A percentile compares a stretch with the other conserved stretches of the same genome.
Conservation (phyloP, 148 eudicot species). For the Drosera capensis region DNA sequence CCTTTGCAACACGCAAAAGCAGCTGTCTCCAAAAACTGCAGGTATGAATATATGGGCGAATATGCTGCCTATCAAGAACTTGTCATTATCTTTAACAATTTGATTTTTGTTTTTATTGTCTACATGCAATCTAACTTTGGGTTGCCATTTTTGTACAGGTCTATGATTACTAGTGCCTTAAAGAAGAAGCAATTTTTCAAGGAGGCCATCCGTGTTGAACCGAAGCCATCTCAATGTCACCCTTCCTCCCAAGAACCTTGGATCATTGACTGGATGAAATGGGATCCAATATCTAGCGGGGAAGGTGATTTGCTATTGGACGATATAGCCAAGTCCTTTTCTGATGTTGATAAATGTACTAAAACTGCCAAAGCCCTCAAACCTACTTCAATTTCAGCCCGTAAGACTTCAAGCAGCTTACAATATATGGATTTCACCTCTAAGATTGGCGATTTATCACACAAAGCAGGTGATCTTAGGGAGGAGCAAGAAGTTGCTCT, state of each 20-base stretch:
- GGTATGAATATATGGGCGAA: conserved; percentile 26
- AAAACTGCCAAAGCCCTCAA: conserved; percentile 38
- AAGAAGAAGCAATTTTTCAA: conserved; percentile 65
- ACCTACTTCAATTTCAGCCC: conserved; percentile 29
- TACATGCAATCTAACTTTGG: not conserved
- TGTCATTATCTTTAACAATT: not conserved
- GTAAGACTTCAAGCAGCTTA: conserved; percentile 36
- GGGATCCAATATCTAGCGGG: conserved; percentile 95
- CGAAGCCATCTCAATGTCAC: conserved; percentile 28
- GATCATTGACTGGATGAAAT: conserved; percentile 45
- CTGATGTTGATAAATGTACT: conserved; percentile 23
- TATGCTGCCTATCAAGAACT: not conserved
- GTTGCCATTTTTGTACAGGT: conserved; percentile 19
- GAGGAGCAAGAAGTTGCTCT: conserved; percentile 5
- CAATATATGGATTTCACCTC: conserved; percentile 21
- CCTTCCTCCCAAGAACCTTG: conserved; percentile 25
- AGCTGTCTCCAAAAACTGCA: conserved; percentile 71
- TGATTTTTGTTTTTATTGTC: not conserved
- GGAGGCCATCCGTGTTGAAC: conserved; percentile 66
- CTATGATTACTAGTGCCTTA: conserved; percentile 48
- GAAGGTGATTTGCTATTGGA: conserved; percentile 83
- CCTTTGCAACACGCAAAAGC: conserved; percentile 67
- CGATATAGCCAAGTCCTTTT: conserved; percentile 74
- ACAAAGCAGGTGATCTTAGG: conserved; percentile 10
- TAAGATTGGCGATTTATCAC: conserved; percentile 6